Evolutionary conservation across 495 filamentous ascomycete species (phyloP), one percentile per base, ranked within the genome.

Genomic region (Penicillium paradoxum): DNA sequence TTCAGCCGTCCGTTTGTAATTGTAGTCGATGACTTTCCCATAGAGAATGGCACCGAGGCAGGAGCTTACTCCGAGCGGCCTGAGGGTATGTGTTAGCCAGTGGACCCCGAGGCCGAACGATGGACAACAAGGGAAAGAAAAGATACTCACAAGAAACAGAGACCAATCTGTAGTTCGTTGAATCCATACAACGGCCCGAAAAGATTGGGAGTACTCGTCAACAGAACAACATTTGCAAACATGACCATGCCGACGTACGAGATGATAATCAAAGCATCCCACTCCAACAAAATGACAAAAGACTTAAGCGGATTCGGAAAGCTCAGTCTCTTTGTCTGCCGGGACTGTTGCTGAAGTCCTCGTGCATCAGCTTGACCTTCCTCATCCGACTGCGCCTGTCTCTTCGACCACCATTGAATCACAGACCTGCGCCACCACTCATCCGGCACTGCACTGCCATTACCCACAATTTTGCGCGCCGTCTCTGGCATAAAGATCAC

Each of bases 301-400:
- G 82, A 79, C 19, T 80, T 75, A 18, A 89, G 59, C 0, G 87
- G 86, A 49, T 89, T 90, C 0, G 86, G 86, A 17, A 81, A 79
- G 1, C 70, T 71, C 13, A 88, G 64, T 57, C 79, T 81, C 33
- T 73, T 72, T 8, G 45, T 34, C 27, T 37, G 38, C 58, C 7
- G 21, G 9, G 14, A 39, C 19, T 32, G 43, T 7, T 43, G 29
- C 24, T 37, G 39, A 44, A 27, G 24, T 8, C 19, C 33, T 32
- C 25, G 19, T 34, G 14, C 18, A 6, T 6, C 25, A 25, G 18
- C 25, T n/a, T 57, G 13, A 68, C 58, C 10, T 51, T 69, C 62
- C 30, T 56, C 53, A 33, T 63, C 54, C 11, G 49, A 37, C 42
- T 54, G 56, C 40, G 56, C 49, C 45, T 62, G 42, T 41, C 34